Percentiles rank a stretch among this genome's conserved stretches.
These are phyloP conservation scores for Themeda triandra DNA, from an alignment of 176 grass and related monocot genomes.

Conservation along the genomic window DNA sequence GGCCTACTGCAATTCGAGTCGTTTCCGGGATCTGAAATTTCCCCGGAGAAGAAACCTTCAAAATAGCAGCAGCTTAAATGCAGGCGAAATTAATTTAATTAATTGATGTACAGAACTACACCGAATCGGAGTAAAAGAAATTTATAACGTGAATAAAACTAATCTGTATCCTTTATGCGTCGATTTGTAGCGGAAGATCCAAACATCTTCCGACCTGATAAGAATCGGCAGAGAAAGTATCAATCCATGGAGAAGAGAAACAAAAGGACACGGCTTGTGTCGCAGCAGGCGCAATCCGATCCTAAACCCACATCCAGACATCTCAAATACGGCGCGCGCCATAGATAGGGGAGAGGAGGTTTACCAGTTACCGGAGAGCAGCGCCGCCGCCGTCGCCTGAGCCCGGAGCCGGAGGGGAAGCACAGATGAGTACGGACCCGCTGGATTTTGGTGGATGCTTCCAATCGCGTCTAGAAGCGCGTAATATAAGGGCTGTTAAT, in stretches of 20 bases:
- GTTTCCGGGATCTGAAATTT: not conserved
- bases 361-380: slow-evolving; percentile 46
- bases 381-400: slow-evolving; percentile 33
- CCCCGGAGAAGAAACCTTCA: slow-evolving; percentile 34
- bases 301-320: not conserved
- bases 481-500: slow-evolving; percentile 20
- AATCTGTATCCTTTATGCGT: slow-evolving; percentile 25
- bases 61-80: slow-evolving; percentile 34
- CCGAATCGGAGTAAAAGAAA: not conserved
- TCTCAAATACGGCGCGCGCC: not conserved
- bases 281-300: too few species aligned
- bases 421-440: not conserved
- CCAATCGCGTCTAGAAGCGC: slow-evolving; percentile 19
- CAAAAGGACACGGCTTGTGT: not conserved
- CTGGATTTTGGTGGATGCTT: slow-evolving; percentile 37
- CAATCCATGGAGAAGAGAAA: slow-evolving; percentile 1
- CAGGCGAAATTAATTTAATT: not conserved
- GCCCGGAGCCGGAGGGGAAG: slow-evolving; percentile 21
- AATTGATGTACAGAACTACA: not conserved
- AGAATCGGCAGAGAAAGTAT: slow-evolving; percentile 30
- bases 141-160: not conserved
- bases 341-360: not conserved
- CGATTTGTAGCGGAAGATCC: slow-evolving; percentile 36
- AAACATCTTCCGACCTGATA: slow-evolving; percentile 40
- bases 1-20: slow-evolving; percentile 8